phyloP scores from a whole-genome alignment of 1,139 yeast species.

The Casaregolazyma suthepensis region DNA sequence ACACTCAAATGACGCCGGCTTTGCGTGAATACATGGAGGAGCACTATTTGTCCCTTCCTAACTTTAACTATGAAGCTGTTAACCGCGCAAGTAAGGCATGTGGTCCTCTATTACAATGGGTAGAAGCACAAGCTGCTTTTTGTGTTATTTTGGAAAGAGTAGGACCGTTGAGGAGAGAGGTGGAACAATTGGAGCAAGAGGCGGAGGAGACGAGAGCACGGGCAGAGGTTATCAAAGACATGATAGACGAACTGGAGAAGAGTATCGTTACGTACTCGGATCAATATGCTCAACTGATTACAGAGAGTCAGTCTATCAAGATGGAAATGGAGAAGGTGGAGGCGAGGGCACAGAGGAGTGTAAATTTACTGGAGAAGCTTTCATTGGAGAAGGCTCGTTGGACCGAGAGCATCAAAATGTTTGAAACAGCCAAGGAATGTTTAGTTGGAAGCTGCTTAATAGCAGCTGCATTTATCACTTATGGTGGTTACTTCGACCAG shows the following conservation, averaged over 20 bases:
- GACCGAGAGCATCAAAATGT: slow-evolving; percentile 51
- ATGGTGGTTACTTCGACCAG: slow-evolving; percentile 59
- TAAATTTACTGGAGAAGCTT: slow-evolving; percentile 55
- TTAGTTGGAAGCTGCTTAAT: slow-evolving; percentile 63
- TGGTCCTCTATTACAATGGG: slow-evolving; percentile 91
- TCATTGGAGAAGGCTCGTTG: slow-evolving; percentile 72
- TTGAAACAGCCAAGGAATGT: slow-evolving; percentile 41
- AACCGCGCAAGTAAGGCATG: slow-evolving; percentile 92
- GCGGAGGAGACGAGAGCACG: slow-evolving; percentile 59
- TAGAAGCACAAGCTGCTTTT: slow-evolving; percentile 73
- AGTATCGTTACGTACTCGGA: slow-evolving; percentile 64
- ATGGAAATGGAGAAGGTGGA: slow-evolving; percentile 62
- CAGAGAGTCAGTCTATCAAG: slow-evolving; percentile 74
- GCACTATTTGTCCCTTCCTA: slow-evolving; percentile 55
- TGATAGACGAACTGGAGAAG: slow-evolving; percentile 68
- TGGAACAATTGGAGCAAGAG: slow-evolving; percentile 50
- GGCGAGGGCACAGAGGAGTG: slow-evolving; percentile 56
- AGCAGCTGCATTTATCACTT: slow-evolving; percentile 55
- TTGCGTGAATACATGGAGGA: slow-evolving; percentile 51
- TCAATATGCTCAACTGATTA: slow-evolving; percentile 63
- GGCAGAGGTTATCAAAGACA: slow-evolving; percentile 63
- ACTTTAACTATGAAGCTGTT: slow-evolving; percentile 66
- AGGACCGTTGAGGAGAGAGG: slow-evolving; percentile 71
- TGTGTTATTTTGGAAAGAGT: slow-evolving; percentile 63
- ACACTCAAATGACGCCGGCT: slow-evolving; percentile 49